Percentiles rank a stretch among this genome's conserved stretches.
These are phyloP conservation scores for Blastocystis sp. DNA, from an alignment of 352 stramenopile genomes.

Conservation along the genomic window DNA sequence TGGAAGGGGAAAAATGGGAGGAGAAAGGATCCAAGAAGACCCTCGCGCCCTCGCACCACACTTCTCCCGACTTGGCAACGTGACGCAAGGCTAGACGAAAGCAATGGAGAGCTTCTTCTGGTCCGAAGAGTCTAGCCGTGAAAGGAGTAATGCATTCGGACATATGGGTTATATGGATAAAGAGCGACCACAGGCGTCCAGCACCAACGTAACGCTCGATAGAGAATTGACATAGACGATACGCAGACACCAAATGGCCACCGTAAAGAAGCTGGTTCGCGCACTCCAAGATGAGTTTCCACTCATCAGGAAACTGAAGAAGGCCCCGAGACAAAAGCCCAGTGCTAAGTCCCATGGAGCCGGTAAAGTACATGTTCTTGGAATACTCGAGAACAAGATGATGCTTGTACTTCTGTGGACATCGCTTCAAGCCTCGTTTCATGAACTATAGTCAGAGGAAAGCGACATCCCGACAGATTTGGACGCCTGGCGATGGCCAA, in stretches of 20 bases:
- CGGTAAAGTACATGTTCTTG: not conserved
- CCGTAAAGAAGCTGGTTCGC: not conserved
- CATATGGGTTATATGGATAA: constrained; percentile 28
- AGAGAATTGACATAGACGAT: not conserved
- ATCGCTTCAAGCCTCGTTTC: not conserved
- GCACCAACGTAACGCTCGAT: not conserved
- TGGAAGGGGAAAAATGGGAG: constrained; percentile 67
- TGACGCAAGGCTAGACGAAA: constrained; percentile 67
- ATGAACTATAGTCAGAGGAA: constrained; percentile 3
- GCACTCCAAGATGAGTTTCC: not conserved
- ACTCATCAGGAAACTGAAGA: constrained; percentile 13
- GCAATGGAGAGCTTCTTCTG: constrained; percentile 62
- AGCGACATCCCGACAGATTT: not conserved
- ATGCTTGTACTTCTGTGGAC: not conserved
- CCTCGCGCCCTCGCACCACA: constrained; percentile 75
- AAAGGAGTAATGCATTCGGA: not conserved
- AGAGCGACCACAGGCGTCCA: not conserved
- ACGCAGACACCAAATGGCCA: not conserved
- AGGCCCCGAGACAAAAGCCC: not conserved
- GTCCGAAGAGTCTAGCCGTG: constrained; percentile 60
- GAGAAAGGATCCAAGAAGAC: constrained; percentile 70
- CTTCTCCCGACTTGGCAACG: constrained; percentile 76
- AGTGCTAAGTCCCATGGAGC: not conserved
- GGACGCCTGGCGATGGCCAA: not conserved
- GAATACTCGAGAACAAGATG: not conserved